Evolutionary conservation across 495 filamentous ascomycete genomes (phyloP).

Genomic region (Neurospora sp.): DNA sequence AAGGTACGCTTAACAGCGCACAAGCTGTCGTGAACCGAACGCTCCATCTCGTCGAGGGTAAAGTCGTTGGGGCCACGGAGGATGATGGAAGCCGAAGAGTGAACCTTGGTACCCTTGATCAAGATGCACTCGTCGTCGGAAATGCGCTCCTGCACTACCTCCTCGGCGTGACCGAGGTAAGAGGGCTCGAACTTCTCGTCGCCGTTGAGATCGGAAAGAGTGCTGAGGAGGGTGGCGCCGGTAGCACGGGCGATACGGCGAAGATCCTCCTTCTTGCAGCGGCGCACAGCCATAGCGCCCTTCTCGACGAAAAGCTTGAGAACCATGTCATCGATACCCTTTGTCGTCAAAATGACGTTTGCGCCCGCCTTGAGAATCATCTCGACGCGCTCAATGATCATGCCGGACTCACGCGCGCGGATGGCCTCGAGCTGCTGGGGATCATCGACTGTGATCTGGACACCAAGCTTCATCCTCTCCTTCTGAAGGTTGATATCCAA

Average conservation of each 20-base stretch:
- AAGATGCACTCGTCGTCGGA: conserved; percentile 98
- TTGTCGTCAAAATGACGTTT: conserved; percentile 93
- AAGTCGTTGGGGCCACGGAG: conserved; percentile 94
- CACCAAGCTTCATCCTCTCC: conserved; percentile 96
- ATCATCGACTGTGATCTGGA: conserved; percentile 97
- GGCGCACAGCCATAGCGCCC: conserved; percentile 89
- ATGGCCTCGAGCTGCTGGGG: conserved; percentile 97
- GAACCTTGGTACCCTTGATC: conserved; percentile 88
- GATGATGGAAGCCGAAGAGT: conserved; percentile 91
- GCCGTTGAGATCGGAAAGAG: conserved; percentile 90
- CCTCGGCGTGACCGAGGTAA: conserved; percentile 81
- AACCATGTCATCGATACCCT: conserved; percentile 94
- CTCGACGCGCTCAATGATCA: conserved; percentile 89
- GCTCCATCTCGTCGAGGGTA: conserved; percentile 98
- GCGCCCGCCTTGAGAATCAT: conserved; percentile 97
- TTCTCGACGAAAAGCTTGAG: conserved; percentile 92
- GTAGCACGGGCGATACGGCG: conserved; percentile 93
- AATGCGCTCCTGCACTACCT: conserved; percentile 92
- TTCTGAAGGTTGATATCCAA: conserved; percentile 98
- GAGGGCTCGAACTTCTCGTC: conserved; percentile 94
- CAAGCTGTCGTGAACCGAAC: conserved; percentile 92
- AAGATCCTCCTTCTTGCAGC: conserved; percentile 98
- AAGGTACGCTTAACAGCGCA: conserved; percentile 95
- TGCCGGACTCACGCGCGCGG: conserved; percentile 77
- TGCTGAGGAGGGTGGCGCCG: conserved; percentile 83